Base-by-base conservation (phyloP, 306 rosid species). In the Quercus rubra region DNA sequence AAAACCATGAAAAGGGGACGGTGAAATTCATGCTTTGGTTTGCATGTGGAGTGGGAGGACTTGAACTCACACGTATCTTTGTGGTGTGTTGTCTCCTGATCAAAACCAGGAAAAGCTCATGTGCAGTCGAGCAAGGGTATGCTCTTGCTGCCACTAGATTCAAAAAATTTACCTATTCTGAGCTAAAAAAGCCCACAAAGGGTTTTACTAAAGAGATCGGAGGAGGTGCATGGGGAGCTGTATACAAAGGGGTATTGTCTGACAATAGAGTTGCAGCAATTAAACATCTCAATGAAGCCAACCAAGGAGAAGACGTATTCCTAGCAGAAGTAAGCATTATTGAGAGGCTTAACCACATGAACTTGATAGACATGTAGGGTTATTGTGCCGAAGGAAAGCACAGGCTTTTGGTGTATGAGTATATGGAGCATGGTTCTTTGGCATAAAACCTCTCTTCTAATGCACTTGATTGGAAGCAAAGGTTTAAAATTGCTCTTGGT, bases 391-490 rank as follows among this genome's bases (percentile, higher is more conserved):
- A 91, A 70, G 78, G 89, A 56, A 91, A 84, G 68, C 92, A 77
- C 14, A 85, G 87, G 85, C 69, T 89, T 30, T 31, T 91, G 74
- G 92, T 89, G 46, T 89, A 85, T 19, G 91, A 87, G 87, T 84
- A 71, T 71, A 25, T 86, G 83, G 90, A 84, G 52, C 83, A 79
- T 75, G 91, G 92, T 0, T 89, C 91, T 6, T 76, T 91, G 89
- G 6, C 6, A 4, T 0, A 31, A 31, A 31, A 31, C 1, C 6
- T 31, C 35, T 31, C 6, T 31, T 4, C 6, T 31, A 31, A 31
- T 5, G 35, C 5, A 31, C 35, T 4, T 1, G 35, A 31, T 1
- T 31, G 35, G 5, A 31, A 5, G 35, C 5, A 31, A 31, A 31
- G 5, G 35, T 31, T 4, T 31, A 6, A 31, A 31, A 31, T 31